Evolutionary conservation across 176 grass and related monocot species (phyloP), one percentile per base, ranked within the genome.

Genomic region (Pontederia crassipes): DNA sequence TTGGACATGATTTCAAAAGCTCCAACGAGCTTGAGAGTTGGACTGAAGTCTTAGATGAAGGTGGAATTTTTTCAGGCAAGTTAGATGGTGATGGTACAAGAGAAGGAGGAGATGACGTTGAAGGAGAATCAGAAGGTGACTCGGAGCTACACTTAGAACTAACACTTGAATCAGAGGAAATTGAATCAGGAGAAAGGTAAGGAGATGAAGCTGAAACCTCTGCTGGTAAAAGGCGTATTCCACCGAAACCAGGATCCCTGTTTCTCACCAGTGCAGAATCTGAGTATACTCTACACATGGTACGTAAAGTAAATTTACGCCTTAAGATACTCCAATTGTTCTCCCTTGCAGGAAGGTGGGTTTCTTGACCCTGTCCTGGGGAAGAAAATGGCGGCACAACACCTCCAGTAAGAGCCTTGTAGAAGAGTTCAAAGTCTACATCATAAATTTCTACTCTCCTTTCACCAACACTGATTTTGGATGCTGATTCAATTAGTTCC

Each of bases 111-210:
- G 77, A 89, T 73, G 75, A 75, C 61, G 64, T 83, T 58, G 84
- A 92, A 86, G 88, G 94, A 58, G 94, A 98, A 54, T 85, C 29
- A 57, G 94, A 92, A 71, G 82, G 84, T 61, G 94, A 98, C 45
- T 92, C 94, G 11, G 85, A 92, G 78, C 84, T 92, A 67, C 81
- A 90, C 79, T 98, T 98, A 49, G 94, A 93, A 72, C 82, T 85
- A 52, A 64, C 49, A 27, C 76, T 85, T 54, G 88, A 98, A 70
- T 89, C 84, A 4, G 94, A 92, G 59, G 94, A 86, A 2, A 93
- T 58, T 24, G 94, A 98, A 70, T 79, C 83, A 47, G 94, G 88
- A 65, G 94, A 98, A 68, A 85, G 75, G 66, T 89, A 98, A 49
- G 94, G 88, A 20, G 94, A 88, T 17, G 94, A 92, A 57, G 67